phyloP scores from a whole-genome alignment of 2,329 filamentous ascomycete genomes.

The Penicillium corylophilum region DNA sequence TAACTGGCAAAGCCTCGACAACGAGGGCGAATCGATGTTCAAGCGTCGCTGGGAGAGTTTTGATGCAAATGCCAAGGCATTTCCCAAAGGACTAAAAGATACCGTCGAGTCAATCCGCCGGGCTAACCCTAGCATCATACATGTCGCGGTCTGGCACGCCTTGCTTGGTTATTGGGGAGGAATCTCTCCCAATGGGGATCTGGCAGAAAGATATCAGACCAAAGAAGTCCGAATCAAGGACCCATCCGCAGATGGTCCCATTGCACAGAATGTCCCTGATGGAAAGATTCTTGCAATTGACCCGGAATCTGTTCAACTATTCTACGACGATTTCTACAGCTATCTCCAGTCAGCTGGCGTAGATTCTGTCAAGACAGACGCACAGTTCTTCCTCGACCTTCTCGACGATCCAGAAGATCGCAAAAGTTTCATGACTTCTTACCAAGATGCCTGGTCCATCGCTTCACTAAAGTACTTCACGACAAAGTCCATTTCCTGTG shows the following conservation, averaged over 20 bases:
- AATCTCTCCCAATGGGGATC: conserved; percentile 69
- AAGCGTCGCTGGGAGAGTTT: conserved; percentile 71
- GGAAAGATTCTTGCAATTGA: conserved; percentile 70
- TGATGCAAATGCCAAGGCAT: conserved; percentile 76
- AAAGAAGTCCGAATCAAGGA: conserved; percentile 56
- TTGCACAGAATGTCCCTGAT: conserved; percentile 23
- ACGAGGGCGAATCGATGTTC: conserved; percentile 53
- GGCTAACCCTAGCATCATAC: conserved; percentile 69
- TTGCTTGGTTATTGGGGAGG: conserved; percentile 89
- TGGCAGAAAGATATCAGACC: conserved; percentile 78
- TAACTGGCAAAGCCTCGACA: conserved; percentile 82
- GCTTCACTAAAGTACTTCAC: conserved; percentile 75
- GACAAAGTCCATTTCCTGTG: conserved; percentile 81
- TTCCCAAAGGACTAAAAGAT: conserved; percentile 75
- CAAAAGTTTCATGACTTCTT: conserved; percentile 68
- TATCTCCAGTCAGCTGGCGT: conserved; percentile 75
- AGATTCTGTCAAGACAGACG: conserved; percentile 89
- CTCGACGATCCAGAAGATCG: conserved; percentile 67
- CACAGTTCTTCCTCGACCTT: conserved; percentile 83
- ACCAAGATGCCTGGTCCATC: conserved; percentile 83
- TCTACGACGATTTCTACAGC: conserved; percentile 89
- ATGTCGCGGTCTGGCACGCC: conserved; percentile 94
- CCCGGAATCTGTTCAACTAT: conserved; percentile 68
- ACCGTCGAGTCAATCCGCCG: conserved; percentile 68
- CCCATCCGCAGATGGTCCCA: conserved; percentile 51